Evolutionary conservation across 2,329 filamentous ascomycete genomes (phyloP), one percentile per base, ranked within the genome.

Genomic region (Lachnellula suecica): DNA sequence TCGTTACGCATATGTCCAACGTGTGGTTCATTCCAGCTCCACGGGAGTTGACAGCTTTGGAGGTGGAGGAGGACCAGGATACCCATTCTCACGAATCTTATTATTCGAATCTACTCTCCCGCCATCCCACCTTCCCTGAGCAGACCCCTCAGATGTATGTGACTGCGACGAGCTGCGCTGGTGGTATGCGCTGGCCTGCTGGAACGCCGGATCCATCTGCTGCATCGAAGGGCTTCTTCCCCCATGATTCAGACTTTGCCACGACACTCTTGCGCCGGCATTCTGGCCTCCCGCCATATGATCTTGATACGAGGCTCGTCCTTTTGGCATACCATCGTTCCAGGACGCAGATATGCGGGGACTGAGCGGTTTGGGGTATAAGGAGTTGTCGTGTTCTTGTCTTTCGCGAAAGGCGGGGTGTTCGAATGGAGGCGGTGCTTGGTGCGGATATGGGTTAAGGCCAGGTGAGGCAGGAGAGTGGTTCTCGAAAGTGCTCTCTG

Each of bases 281-380:
- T 54, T 54, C 9, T 45, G 44, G 38, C 38, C 41, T 15, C 37
- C 29, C 8, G 31, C 20, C 22, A 38, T 4, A 10, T 42, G 38
- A 10, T 24, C 31, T 34, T 53, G 38, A 25, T 49, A 49, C 22
- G 53, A 52, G 6, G 9, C 15, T 35, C 29, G 29, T n/a, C 27
- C 27, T 17, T 40, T 44, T 19, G 43, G 44, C 23, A 43, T 25
- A 24, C 42, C 43, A 10, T 29, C 44, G 4, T 19, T 24, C 13
- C 48, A 47, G 37, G 49, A 45, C 9, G 44, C 34, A 4, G 49
- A 45, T 9, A 41, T 58, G 17, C 46, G 46, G 4, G 43, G 20
- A 29, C 41, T 56, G 6, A 59, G 45, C 10, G 55, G 25, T 51
- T 46, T 40, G 9, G 57, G 52, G 37, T 54, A 54, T 7, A 53